Evolutionary conservation across 257 asterid species (phyloP), one percentile per base, ranked within the genome.

Genomic region (Apocynum venetum): DNA sequence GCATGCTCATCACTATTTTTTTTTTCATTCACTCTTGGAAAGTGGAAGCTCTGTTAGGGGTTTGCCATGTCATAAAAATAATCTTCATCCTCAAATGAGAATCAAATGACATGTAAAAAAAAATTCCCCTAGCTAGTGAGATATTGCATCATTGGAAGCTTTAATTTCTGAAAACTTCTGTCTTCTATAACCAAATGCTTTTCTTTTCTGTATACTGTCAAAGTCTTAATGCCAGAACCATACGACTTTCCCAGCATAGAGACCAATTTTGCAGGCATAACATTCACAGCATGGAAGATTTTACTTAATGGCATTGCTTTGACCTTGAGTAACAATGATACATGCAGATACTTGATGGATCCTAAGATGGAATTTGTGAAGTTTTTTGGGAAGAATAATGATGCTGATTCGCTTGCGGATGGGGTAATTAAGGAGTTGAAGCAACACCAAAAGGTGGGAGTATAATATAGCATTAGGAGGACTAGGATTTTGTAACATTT

Each of bases 321-420:
- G 11, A 35, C 36, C 74, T 10, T 79, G 20, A 61, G 43, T 40
- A 69, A 40, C 25, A 38, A 59, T 51, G 7, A 38, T 73, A 25
- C 61, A 25, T 77, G 82, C 92, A 92, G 98, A 91, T 94, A 94
- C 79, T 84, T 92, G 82, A 94, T 94, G 98, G 96, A 92, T 82
- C 97, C 97, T 76, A 80, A 80, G 14, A 94, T 94, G 98, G 89
- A 94, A 60, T 94, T 89, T 70, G 95, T 90, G 74, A 94, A 94
- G 81, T 94, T 89, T 84, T 92, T 91, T 12, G 97, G 97, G 78
- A 92, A 89, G 95, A 94, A 91, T 67, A 78, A 76, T 8, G 95
- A 92, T 49, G 90, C 79, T 63, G 78, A 80, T 52, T 64, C 91
- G 43, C 97, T 94, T 74, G 80, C 95, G 2, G 91, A 92, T 77